Conservation (phyloP, 441 rosid species). For the Theobroma grandiflorum region DNA sequence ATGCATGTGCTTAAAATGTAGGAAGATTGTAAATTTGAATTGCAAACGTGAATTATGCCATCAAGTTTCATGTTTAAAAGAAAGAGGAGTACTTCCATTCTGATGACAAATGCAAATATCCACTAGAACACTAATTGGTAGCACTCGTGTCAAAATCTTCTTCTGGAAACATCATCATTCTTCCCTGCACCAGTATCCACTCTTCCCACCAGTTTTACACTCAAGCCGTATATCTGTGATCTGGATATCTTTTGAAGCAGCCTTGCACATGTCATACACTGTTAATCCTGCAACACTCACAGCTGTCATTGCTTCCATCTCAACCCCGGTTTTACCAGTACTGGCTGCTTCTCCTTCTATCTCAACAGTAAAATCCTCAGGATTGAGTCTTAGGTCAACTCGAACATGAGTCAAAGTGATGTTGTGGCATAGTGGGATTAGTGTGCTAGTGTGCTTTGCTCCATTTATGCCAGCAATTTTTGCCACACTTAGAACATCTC, state of each 20-base stretch:
- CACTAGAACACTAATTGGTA: conserved; percentile 2
- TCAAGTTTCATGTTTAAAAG: neutral
- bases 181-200: conserved; percentile 72
- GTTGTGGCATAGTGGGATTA: conserved; percentile 88
- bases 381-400: conserved; percentile 67
- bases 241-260: conserved; percentile 81
- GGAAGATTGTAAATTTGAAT: no score
- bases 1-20: no score
- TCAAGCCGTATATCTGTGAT: conserved; percentile 69
- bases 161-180: conserved; percentile 28
- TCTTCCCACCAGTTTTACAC: conserved; percentile 84
- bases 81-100: neutral
- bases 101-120: neutral
- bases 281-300: conserved; percentile 82
- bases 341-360: conserved; percentile 86
- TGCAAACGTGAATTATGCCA: no score
- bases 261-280: conserved; percentile 97
- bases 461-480: conserved; percentile 90
- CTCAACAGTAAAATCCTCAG: conserved; percentile 66
- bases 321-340: conserved; percentile 89
- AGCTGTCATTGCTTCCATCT: conserved; percentile 96
- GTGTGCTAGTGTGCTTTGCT: conserved; percentile 84
- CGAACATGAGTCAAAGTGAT: conserved; percentile 69
- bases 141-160: neutral
- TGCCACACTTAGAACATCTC: conserved; percentile 92